A percentile compares a stretch with the other conserved stretches of the same genome.
Conservation (phyloP, 192 early-diverging fungal species). For the Coemansia erecta region DNA sequence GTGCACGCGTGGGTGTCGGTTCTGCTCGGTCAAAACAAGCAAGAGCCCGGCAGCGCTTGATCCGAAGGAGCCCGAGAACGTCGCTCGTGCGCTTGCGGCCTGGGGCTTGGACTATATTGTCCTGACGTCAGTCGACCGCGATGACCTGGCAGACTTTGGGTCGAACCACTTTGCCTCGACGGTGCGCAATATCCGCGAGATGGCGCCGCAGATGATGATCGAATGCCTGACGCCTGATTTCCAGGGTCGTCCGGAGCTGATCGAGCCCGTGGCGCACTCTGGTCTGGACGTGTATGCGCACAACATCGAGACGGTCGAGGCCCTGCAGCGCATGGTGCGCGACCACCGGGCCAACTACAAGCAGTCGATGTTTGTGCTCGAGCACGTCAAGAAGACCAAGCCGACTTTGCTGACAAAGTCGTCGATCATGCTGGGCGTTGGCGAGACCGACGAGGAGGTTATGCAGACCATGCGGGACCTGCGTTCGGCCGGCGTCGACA, state of each 20-base stretch:
- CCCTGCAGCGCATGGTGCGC: conserved; percentile 82
- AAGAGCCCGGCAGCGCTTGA: conserved; percentile 80
- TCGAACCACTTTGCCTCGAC: conserved; percentile 92
- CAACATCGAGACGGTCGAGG: conserved; percentile 96
- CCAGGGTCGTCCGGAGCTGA: conserved; percentile 70
- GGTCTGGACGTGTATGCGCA: conserved; percentile 98
- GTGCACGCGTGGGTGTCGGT: conserved; percentile 96
- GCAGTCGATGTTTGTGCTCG: conserved; percentile 86
- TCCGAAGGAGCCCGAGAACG: conserved; percentile 87
- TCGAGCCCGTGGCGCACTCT: conserved; percentile 80
- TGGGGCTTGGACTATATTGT: conserved; percentile 98
- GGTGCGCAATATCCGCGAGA: conserved; percentile 81
- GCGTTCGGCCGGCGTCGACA: conserved; percentile 80
- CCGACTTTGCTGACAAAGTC: conserved; percentile 91
- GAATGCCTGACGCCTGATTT: conserved; percentile 97
- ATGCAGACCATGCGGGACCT: conserved; percentile 81
- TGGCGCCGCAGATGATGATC: conserved; percentile 88
- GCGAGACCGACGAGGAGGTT: conserved; percentile 94
- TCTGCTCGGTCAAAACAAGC: conserved; percentile 98
- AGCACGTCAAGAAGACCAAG: conserved; percentile 78
- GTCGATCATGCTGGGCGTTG: conserved; percentile 96
- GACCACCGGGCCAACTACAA: conserved; percentile 89
- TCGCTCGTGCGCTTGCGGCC: conserved; percentile 84
- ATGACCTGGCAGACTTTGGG: conserved; percentile 91
- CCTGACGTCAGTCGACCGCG: conserved; percentile 95